Conservation (phyloP, 805 yeast species). For the Wickerhamiella occidentalis region DNA sequence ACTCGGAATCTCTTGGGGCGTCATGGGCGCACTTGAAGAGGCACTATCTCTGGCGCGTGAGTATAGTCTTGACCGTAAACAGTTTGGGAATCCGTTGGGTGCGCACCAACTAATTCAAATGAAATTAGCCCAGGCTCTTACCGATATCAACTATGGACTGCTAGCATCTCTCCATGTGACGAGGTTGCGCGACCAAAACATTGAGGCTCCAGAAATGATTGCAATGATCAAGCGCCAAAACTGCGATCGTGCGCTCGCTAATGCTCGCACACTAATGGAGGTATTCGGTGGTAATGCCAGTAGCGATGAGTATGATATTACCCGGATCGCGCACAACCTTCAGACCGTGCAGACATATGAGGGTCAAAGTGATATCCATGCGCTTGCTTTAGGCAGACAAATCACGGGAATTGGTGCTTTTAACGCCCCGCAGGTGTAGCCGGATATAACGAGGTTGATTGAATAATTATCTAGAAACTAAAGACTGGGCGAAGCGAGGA, state of each 20-base stretch:
- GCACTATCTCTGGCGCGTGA: constrained; percentile 29
- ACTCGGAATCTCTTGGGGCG: constrained; percentile 35
- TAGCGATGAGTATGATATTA: constrained; percentile 35
- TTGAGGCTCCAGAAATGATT: constrained; percentile 34
- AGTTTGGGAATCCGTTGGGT: constrained; percentile 33
- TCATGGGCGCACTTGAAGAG: constrained; percentile 35
- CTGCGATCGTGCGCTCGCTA: constrained; percentile 32
- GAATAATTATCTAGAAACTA: too few relatives aligned
- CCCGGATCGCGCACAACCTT: constrained; percentile 33
- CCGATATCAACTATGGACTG: constrained; percentile 32
- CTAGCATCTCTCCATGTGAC: constrained; percentile 33
- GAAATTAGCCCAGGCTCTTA: constrained; percentile 34
- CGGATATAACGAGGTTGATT: neutral
- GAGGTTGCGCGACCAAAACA: constrained; percentile 30
- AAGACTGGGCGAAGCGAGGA: too few relatives aligned
- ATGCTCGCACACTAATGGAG: constrained; percentile 32
- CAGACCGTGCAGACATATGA: constrained; percentile 37
- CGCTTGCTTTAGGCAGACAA: constrained; percentile 32
- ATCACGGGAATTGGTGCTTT: constrained; percentile 33
- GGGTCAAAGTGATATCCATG: constrained; percentile 37
- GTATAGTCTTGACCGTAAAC: constrained; percentile 32
- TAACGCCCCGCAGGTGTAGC: neutral
- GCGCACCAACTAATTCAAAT: constrained; percentile 32
- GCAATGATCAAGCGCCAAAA: constrained; percentile 34
- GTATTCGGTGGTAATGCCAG: constrained; percentile 36